Evolutionary conservation across 2,329 filamentous ascomycete genomes (phyloP).

Genomic region (Ophiostoma australiae): DNA sequence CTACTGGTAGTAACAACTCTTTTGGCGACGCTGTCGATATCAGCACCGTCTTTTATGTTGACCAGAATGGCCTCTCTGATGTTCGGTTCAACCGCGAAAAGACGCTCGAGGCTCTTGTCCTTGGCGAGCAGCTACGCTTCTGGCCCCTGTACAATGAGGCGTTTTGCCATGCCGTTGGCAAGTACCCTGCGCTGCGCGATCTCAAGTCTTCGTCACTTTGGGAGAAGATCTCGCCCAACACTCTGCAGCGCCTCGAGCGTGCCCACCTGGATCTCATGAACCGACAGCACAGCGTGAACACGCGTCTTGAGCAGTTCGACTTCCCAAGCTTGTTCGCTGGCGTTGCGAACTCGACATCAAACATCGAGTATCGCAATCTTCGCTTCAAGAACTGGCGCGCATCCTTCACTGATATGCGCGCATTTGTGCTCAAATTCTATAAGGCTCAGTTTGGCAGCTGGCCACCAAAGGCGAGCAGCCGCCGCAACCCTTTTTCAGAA

Average conservation of each 20-base stretch:
- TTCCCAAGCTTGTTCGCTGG: slow-evolving; percentile 88
- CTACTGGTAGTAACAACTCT: slow-evolving; percentile 50
- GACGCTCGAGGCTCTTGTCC: slow-evolving; percentile 80
- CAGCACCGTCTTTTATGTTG: slow-evolving; percentile 69
- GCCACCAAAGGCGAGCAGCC: slow-evolving; percentile 86
- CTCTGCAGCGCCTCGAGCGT: slow-evolving; percentile 73
- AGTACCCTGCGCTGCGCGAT: slow-evolving; percentile 67
- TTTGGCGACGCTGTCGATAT: slow-evolving; percentile 57
- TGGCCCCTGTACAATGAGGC: slow-evolving; percentile 82
- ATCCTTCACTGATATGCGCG: slow-evolving; percentile 68
- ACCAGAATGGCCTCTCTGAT: slow-evolving; percentile 72
- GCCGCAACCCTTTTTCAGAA: slow-evolving; percentile 85
- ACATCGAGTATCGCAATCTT: slow-evolving; percentile 68
- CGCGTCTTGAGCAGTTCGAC: slow-evolving; percentile 78
- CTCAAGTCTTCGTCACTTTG: slow-evolving; percentile 62
- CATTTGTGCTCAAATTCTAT: slow-evolving; percentile 65
- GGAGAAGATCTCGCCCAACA: slow-evolving; percentile 62
- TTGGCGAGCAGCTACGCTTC: slow-evolving; percentile 82
- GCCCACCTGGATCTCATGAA: slow-evolving; percentile 74
- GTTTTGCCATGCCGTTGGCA: slow-evolving; percentile 85
- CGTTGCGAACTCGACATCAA: slow-evolving; percentile 75
- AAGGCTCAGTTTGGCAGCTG: slow-evolving; percentile 60
- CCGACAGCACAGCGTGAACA: slow-evolving; percentile 64
- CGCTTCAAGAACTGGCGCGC: slow-evolving; percentile 80
- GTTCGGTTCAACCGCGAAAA: slow-evolving; percentile 78